Evolutionary conservation across 2,329 filamentous ascomycete species (phyloP), one percentile per base, ranked within the genome.

Genomic region (Epichloe sibirici): DNA sequence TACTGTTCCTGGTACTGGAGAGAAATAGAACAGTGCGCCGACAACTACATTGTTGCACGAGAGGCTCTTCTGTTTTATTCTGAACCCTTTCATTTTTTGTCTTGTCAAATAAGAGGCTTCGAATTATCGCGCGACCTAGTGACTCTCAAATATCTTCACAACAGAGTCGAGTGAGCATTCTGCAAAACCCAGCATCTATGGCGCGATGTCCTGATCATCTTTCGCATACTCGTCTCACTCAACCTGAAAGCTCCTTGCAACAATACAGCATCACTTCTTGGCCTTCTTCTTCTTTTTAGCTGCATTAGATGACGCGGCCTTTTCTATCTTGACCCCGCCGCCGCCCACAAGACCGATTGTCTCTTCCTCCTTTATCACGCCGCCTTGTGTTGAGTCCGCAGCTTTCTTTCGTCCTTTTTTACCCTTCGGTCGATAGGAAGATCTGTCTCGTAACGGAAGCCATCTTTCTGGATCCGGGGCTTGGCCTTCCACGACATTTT

Each of bases 381-480:
- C 91, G 55, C 93, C 93, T 67, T 97, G 93, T 8, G 88, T 96
- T 42, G 84, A 73, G 59, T 88, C 86, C 56, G 77, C 75, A 4
- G 82, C 83, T 71, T 85, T 86, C 77, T 90, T 85, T 76, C 89
- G 91, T 52, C 88, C 88, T 76, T 95, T 95, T 74, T 86, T 90
- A 5, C 90, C 90, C 73, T 93, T 95, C 7, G 90, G 90, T 47
- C 86, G 76, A 69, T 95, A 98, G 42, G 82, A 87, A 60, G 87
- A 93, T 53, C 93, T 79, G 66, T 98, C 93, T 50, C 86, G 83
- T 62, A 97, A 74, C 12, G 93, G 91, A 55, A 98, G 71, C 93
- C 93, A 98, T 57, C 93, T 78, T 70, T 98, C 93, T 0, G 89
- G 84, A 67, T 98, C 93, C 37, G 88, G 79, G 58, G 82, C 83